Percentiles rank a stretch among this genome's conserved stretches.
Conservation (phyloP, 140 eudicot species). For the Oenanthe javanica region DNA sequence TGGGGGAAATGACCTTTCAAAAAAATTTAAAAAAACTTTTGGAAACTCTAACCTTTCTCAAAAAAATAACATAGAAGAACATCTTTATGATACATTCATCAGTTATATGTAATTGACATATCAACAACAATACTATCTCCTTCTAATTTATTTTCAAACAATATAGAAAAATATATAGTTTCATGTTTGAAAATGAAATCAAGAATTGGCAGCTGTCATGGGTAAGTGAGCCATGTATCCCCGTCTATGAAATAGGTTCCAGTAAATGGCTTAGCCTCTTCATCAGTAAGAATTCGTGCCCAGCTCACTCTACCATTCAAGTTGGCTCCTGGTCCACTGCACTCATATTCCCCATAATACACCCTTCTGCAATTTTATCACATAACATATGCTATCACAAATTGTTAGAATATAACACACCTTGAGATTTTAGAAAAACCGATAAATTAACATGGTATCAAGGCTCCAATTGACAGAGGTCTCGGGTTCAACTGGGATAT, state of each 20-base stretch:
- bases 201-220: not conserved
- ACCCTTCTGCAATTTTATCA: slow-evolving; percentile 25
- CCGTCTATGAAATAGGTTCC: slow-evolving; percentile 43
- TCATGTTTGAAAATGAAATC: not conserved
- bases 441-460: too few relatives aligned
- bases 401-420: too few relatives aligned
- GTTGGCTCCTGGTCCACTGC: slow-evolving; percentile 58
- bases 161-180: not conserved
- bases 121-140: not conserved
- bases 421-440: too few relatives aligned
- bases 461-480: too few relatives aligned
- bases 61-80: too few relatives aligned
- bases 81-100: not conserved
- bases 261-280: slow-evolving; percentile 46
- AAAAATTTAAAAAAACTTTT: too few relatives aligned
- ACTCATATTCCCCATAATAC: slow-evolving; percentile 53
- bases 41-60: too few relatives aligned
- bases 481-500: too few relatives aligned
- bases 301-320: slow-evolving; percentile 43
- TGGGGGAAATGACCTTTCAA: too few relatives aligned
- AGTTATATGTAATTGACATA: too few relatives aligned
- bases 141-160: not conserved
- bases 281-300: slow-evolving; percentile 40
- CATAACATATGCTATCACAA: not conserved
- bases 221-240: slow-evolving; percentile 39